Evolutionary conservation across 345 rosid species (phyloP), one percentile per base, ranked within the genome.

Genomic region (Linum tenue): DNA sequence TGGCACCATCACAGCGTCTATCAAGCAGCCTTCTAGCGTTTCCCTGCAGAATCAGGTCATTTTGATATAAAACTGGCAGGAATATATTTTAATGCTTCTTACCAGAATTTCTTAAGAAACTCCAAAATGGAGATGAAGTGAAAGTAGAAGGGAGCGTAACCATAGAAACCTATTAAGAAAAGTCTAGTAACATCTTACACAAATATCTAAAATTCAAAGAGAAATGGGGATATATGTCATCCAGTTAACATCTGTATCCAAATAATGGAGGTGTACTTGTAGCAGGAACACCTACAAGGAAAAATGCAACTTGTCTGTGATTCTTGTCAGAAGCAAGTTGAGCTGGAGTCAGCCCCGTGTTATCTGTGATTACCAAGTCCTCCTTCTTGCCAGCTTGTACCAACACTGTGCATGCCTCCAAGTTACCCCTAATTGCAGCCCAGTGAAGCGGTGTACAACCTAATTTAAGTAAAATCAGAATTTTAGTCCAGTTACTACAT

Each of bases 341-440:
- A 15, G 96, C 97, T 2, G 99, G 99, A 59, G 97, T 94, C 73
- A 91, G 92, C 70, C 96, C 99, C 15, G 87, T 79, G 72, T 91
- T 83, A 77, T 94, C 97, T 53, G 95, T 84, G 72, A 91, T 85
- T 72, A 85, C 77, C 73, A 94, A 78, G 81, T 91, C 96, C 67
- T 90, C 99, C 77, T 81, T 84, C 83, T 91, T 94, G 65, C 99
- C 96, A 78, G 99, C 99, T 82, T 91, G 99, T 55, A 91, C 95
- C 73, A 91, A 73, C 56, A 94, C 95, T 17, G 97, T 94, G 87
- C 97, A 91, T 69, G 99, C 99, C 81, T 91, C 97, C 81, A 94
- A 83, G 79, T 94, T 91, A 78, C 97, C 97, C 80, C 85, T 83
- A 70, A 94, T 91, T 76, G 99, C 99, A 16, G 95, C 96, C 99